Base-by-base conservation (phyloP, 495 filamentous ascomycete genomes). In the Penicillium manginii region DNA sequence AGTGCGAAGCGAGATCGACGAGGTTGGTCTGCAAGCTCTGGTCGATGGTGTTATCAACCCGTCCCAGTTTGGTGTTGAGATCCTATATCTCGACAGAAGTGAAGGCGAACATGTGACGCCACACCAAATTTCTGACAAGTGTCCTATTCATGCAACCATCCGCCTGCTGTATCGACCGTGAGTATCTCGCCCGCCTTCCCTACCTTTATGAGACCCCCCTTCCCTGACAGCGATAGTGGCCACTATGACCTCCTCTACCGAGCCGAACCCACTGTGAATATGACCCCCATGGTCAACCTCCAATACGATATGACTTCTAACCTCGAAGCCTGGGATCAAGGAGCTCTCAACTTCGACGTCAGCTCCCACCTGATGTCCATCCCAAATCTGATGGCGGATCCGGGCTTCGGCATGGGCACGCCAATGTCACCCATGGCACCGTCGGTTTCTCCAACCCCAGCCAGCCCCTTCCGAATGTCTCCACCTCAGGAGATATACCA, bases 221-320 rank as follows among this genome's bases (percentile, higher is more conserved):
- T 29, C 51, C 23, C 12, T 52, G 18, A 21, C 29, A 39, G 11
- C 32, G 0, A 37, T 40, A 90, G 87, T 37, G 92, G 91, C 52
- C 94, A 98, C 72, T 98, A 98, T 69, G 94, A 98, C 73, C 85
- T 98, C 52, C 80, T 98, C 17, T 98, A 98, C 78, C 90, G 84
- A 63, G 64, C 69, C 37, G 82, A 86, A 61, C 77, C 85, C 50
- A 68, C 84, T 42, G 64, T 79, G 31, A 75, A 82, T 50, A 74
- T 80, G 64, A 72, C 78, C 55, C 78, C 81, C 21, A 63, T 76
- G 49, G 76, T 78, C 58, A 78, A 76, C 63, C 69, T 68, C 58
- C 74, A 75, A 63, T 77, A 73, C 59, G 76, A 62, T 54, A 73
- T 79, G 71, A 73, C 77, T 51, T 73, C 76, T 54, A 71, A 77